Base-by-base conservation (phyloP, 495 filamentous ascomycete species). In the Neurospora sp. region DNA sequence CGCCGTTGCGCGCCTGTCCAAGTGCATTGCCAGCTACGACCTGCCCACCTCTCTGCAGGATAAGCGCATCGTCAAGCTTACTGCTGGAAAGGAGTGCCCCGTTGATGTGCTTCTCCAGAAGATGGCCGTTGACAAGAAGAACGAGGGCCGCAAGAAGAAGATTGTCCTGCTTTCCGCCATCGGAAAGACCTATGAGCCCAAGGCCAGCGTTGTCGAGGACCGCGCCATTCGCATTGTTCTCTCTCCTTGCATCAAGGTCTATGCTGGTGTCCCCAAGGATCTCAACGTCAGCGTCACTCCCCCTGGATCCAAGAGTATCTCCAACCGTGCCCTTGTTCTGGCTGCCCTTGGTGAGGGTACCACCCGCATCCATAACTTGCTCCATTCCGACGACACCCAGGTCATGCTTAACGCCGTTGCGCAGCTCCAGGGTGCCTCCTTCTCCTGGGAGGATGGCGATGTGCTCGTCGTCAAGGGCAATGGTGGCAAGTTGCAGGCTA, bases 121-220 rank as follows among this genome's bases (percentile, higher is more conserved):
- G 79, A 99, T 99, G 96, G 94, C 90, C 3, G 90, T 98, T 46
- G 96, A 99, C 83, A 99, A 99, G 88, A 99, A 99, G 88, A 99
- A 99, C 71, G 91, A 97, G 40, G 96, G 96, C 2, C 88, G 87
- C 41, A 95, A 96, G 82, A 99, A 98, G 86, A 97, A 96, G 83
- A 91, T 99, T 71, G 96, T 97, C n/a, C 88, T 99, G 8, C 88
- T 99, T 27, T 93, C 94, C 0, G 91, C 91, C 12, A 96, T 99
- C 82, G 96, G 96, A 71, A 88, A 89, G 75, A 94, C 94, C 12
- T 82, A 94, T 75, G 96, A 98, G 81, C 92, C 87, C 68, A 91
- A 91, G 81, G 96, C 96, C 11, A 97, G 89, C 76, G 88, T 93
- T 10, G 96, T 98, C 38, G 87, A 93, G 7, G 97, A 99, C 78